Evolutionary conservation across 768 basidiomycete genomes (phyloP).

Genomic region (Mycena albidolilacea): DNA sequence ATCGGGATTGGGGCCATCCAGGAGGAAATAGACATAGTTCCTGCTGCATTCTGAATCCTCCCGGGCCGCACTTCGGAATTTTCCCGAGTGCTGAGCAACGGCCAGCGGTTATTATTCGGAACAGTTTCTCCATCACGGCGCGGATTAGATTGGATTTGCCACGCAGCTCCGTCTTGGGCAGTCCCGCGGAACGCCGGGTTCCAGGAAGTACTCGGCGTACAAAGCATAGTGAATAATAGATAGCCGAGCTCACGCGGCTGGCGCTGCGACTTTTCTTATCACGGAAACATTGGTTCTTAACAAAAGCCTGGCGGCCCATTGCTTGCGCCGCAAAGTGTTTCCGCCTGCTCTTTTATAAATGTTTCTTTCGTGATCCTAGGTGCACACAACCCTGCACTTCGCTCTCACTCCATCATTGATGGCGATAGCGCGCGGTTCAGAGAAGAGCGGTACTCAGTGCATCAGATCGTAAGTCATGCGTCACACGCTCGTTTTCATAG

Average conservation of each 20-base stretch:
- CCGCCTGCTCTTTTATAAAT: constrained; percentile 20
- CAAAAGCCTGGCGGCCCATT: constrained; percentile 22
- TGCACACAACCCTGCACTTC: constrained; percentile 16
- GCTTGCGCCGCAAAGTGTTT: constrained; percentile 22
- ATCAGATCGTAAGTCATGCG: no score
- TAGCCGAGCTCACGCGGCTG: constrained; percentile 26
- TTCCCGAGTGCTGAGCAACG: constrained; percentile 1
- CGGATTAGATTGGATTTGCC: constrained; percentile 16
- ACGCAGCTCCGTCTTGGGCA: constrained; percentile 8
- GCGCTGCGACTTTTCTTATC: constrained; percentile 23
- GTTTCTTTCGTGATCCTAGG: constrained; percentile 17
- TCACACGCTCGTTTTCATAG: no score
- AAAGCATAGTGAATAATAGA: constrained; percentile 16
- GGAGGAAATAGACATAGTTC: constrained; percentile 1
- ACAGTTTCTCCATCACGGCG: constrained; percentile 21
- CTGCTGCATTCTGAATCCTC: constrained; percentile 19
- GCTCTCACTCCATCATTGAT: constrained; percentile 20
- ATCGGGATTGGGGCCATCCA: no score
- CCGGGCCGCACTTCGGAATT: constrained; percentile 19
- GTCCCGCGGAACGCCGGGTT: constrained; percentile 28
- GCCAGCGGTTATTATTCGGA: constrained; percentile 14
- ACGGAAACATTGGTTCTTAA: constrained; percentile 10
- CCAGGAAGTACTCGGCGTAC: constrained; percentile 21
- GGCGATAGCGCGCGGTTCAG: constrained; percentile 20
- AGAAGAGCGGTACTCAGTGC: constrained; percentile 23